Percentiles rank a stretch among this genome's conserved stretches.
Conservation (phyloP, 176 grass and related monocot genomes). For the Oryza nivara region DNA sequence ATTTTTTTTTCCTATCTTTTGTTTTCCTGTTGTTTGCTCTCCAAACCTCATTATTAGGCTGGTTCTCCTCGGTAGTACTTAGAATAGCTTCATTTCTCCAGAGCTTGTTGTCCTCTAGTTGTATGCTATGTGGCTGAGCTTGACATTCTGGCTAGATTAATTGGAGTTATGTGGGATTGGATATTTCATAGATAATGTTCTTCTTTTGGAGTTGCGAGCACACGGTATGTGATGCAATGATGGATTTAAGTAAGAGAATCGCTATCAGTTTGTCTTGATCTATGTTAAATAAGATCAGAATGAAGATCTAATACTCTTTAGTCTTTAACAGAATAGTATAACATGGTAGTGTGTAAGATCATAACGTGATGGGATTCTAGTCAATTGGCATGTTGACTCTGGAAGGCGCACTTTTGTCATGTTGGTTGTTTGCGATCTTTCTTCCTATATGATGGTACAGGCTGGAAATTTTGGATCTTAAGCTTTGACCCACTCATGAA, state of each 20-base stretch:
- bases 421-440: background rate
- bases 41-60: slow-evolving; percentile 22
- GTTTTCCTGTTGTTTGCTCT: slow-evolving; percentile 29
- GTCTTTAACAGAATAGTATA: background rate
- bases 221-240: background rate
- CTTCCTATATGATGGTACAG: background rate
- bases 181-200: slow-evolving; percentile 1
- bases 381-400: slow-evolving; percentile 18
- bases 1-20: background rate
- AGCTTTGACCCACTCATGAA: slow-evolving; percentile 6
- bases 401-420: background rate
- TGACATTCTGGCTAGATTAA: slow-evolving; percentile 3
- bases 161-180: background rate
- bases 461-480: background rate
- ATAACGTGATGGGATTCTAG: background rate
- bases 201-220: slow-evolving; percentile 10
- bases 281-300: background rate
- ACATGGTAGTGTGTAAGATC: background rate
- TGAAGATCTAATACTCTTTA: background rate
- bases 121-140: slow-evolving; percentile 24
- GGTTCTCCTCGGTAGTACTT: slow-evolving; percentile 10
- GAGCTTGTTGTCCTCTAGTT: slow-evolving; percentile 24
- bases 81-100: slow-evolving; percentile 23
- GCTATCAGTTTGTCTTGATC: background rate
- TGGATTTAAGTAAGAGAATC: background rate